A percentile compares a stretch with the other conserved stretches of the same genome.
These are phyloP conservation scores for Zasmidium citrigriseum DNA, from an alignment of 2,329 filamentous ascomycete genomes.

Conservation along the genomic window DNA sequence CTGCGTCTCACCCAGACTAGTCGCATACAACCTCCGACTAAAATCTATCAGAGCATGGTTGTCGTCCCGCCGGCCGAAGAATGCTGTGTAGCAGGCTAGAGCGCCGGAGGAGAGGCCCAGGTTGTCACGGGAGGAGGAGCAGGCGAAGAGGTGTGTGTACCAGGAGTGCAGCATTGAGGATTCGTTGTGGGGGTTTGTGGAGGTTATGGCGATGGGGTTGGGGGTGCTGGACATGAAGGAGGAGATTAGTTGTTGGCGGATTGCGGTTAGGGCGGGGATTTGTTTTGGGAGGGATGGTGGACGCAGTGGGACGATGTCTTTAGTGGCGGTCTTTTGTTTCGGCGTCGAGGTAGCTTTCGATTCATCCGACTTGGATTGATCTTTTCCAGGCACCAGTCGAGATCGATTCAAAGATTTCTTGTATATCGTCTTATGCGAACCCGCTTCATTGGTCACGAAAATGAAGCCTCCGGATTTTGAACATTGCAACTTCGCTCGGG, in stretches of 20 bases:
- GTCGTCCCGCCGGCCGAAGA: not conserved
- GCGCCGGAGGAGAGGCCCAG: not conserved
- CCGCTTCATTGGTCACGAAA: not conserved
- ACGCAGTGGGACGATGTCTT: not conserved
- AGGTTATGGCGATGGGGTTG: not conserved
- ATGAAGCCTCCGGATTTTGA: not conserved
- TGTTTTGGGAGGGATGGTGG: not conserved
- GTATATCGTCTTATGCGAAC: not conserved
- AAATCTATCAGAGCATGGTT: not conserved
- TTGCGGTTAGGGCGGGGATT: not conserved
- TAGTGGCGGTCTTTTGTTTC: not conserved
- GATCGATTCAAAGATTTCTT: not conserved
- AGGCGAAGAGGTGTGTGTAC: not conserved
- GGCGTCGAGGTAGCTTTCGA: not conserved
- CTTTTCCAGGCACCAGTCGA: no score
- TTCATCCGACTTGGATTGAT: no score
- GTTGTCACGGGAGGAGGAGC: not conserved
- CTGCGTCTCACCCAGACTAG: not conserved
- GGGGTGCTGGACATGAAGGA: not conserved
- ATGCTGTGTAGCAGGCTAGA: not conserved
- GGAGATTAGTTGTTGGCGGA: not conserved
- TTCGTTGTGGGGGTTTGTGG: not conserved
- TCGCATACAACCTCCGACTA: not conserved
- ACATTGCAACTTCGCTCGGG: not conserved
- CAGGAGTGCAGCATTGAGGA: not conserved